Evolutionary conservation across 257 asterid species (phyloP).

Genomic region (Misopates orontium): DNA sequence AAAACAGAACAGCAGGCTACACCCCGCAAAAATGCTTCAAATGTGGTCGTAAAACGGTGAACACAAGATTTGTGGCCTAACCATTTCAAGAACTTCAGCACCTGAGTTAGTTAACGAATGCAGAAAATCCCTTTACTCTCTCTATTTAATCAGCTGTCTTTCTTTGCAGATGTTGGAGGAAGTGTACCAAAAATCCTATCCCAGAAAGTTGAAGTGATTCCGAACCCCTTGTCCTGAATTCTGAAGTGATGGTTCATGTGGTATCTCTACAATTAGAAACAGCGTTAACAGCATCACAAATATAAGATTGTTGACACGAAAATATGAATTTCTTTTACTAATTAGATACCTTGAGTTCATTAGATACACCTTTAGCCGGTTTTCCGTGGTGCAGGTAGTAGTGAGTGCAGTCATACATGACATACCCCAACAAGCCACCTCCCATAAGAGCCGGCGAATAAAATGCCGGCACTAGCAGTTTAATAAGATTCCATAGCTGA

Average conservation of each 20-base stretch:
- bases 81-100: constrained; percentile 20
- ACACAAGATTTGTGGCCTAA: neutral
- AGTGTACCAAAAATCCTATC: constrained; percentile 78
- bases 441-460: constrained; percentile 58
- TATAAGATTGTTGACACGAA: neutral
- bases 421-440: constrained; percentile 73
- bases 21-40: too few species aligned
- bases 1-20: too few species aligned
- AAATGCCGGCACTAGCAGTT: constrained; percentile 42
- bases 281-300: neutral
- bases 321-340: neutral
- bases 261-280: constrained; percentile 43
- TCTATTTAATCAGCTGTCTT: constrained; percentile 31
- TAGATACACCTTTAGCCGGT: constrained; percentile 52
- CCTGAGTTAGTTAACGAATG: neutral
- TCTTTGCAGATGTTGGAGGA: constrained; percentile 50
- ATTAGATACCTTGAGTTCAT: constrained; percentile 56
- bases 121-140: neutral
- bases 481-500: constrained; percentile 62
- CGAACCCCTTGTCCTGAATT: constrained; percentile 71
- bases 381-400: constrained; percentile 81
- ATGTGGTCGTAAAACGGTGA: too few species aligned
- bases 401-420: constrained; percentile 78
- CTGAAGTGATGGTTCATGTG: constrained; percentile 86
- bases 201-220: constrained; percentile 80